Evolutionary conservation across 2,329 filamentous ascomycete genomes (phyloP).

Genomic region (Teratosphaeria zuluensis): DNA sequence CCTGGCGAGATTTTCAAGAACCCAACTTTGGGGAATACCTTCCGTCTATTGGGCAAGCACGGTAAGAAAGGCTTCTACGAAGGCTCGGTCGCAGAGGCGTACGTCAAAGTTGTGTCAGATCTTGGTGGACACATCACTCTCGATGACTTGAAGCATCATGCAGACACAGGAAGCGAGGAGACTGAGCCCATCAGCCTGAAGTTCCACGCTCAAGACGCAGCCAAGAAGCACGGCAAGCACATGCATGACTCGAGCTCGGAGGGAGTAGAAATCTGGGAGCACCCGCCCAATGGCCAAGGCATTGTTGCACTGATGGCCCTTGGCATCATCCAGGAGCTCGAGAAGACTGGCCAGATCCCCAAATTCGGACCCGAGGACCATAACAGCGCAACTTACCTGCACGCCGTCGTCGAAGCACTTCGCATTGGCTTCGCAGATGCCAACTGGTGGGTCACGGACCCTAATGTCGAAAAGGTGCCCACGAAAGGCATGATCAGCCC

Average conservation of each 20-base stretch:
- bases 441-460: conserved; percentile 83
- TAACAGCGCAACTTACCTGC: conserved; percentile 65
- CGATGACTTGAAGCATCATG: conserved; percentile 71
- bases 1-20: conserved; percentile 87
- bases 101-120: conserved; percentile 67
- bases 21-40: conserved; percentile 69
- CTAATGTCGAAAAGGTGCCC: conserved; percentile 61
- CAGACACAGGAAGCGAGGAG: conserved; percentile 63
- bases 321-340: conserved; percentile 80
- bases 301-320: conserved; percentile 91
- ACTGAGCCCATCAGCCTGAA: conserved; percentile 73
- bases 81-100: conserved; percentile 68
- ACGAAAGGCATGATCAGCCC: conserved; percentile 58
- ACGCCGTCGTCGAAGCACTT: conserved; percentile 78
- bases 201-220: conserved; percentile 46
- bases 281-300: conserved; percentile 92
- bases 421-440: conserved; percentile 86
- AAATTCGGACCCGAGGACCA: conserved; percentile 62
- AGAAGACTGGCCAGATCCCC: conserved; percentile 64
- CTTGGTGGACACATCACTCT: conserved; percentile 69
- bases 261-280: conserved; percentile 83
- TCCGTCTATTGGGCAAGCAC: conserved; percentile 64
- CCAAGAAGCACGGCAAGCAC: conserved; percentile 35
- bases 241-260: conserved; percentile 37
- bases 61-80: conserved; percentile 89